Percentiles rank a stretch among this genome's conserved stretches.
Conservation (phyloP, 352 stramenopile species). For the Globisporangium cystogenes region DNA sequence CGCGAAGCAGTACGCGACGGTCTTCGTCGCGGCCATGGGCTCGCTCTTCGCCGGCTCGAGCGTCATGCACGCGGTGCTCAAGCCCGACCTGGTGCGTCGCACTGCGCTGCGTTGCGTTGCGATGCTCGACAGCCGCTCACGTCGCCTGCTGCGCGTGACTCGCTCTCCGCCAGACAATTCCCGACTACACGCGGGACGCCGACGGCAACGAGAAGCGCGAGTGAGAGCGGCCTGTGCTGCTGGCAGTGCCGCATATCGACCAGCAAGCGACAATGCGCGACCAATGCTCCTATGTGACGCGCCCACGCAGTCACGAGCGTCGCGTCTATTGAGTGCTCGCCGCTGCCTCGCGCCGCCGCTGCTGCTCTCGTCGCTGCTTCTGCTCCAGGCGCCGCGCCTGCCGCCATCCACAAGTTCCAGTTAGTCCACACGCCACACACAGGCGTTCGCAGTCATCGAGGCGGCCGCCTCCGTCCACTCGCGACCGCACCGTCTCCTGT, state of each 20-base stretch:
- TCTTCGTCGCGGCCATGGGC: conserved; percentile 66
- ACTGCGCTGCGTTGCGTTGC: background rate
- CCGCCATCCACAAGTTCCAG: background rate
- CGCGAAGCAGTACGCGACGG: conserved; percentile 66
- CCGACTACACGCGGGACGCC: conserved; percentile 11
- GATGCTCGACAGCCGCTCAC: background rate
- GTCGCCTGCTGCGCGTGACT: background rate
- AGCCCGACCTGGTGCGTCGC: conserved; percentile 67
- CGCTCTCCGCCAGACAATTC: conserved; percentile 5
- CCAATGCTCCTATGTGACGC: too few relatives aligned
- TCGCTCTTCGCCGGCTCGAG: conserved; percentile 81
- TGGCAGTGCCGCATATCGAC: background rate
- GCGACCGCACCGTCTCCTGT: conserved; percentile 49
- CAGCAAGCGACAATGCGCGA: background rate
- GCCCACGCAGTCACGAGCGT: background rate
- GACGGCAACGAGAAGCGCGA: conserved; percentile 11
- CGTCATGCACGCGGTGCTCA: conserved; percentile 78
- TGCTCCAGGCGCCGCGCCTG: conserved; percentile 49
- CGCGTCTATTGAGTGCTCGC: background rate
- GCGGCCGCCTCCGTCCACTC: background rate
- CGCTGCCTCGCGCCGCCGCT: conserved; percentile 7
- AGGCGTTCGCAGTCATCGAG: conserved; percentile 1
- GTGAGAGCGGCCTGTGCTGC: background rate
- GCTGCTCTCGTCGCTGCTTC: conserved; percentile 39
- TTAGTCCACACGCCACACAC: background rate